Evolutionary conservation across 2,329 filamentous ascomycete species (phyloP).

Genomic region (Nakataea oryzae): DNA sequence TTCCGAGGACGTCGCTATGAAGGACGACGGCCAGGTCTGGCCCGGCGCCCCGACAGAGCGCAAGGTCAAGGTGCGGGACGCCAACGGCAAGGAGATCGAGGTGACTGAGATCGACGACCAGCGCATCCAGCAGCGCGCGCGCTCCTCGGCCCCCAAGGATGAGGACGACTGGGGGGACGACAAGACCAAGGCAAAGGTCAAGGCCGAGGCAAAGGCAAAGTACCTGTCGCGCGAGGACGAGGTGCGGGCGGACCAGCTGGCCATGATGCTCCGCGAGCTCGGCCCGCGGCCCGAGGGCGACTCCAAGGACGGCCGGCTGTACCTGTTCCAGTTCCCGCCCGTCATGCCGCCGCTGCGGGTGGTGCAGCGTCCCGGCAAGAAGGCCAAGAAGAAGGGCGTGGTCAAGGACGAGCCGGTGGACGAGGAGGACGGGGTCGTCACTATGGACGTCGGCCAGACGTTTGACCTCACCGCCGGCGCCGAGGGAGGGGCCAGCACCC

Average conservation of each 20-base stretch:
- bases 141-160: slow-evolving; percentile 6
- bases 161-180: slow-evolving; percentile 8
- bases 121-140: slow-evolving; percentile 11
- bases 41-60: slow-evolving; percentile 23
- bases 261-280: slow-evolving; percentile 3
- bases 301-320: slow-evolving; percentile 40
- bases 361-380: slow-evolving; percentile 1
- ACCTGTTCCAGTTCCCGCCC: slow-evolving; percentile 56
- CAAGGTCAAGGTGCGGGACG: slow-evolving; percentile 29
- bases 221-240: slow-evolving; percentile 15
- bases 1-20: slow-evolving; percentile 9
- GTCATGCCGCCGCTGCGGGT: slow-evolving; percentile 42
- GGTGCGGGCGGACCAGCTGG: neutral
- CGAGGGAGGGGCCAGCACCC: slow-evolving; percentile 9
- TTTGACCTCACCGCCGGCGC: slow-evolving; percentile 18
- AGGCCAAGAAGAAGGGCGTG: slow-evolving; percentile 8
- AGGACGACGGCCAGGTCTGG: slow-evolving; percentile 30
- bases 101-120: slow-evolving; percentile 21
- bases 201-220: slow-evolving; percentile 13
- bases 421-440: slow-evolving; percentile 21
- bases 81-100: slow-evolving; percentile 27
- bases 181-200: slow-evolving; percentile 15
- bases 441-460: slow-evolving; percentile 9
- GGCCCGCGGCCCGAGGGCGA: slow-evolving; percentile 3
- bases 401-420: slow-evolving; percentile 29